Evolutionary conservation across 495 filamentous ascomycete species (phyloP).

Genomic region (Hyaloscypha finlandica): DNA sequence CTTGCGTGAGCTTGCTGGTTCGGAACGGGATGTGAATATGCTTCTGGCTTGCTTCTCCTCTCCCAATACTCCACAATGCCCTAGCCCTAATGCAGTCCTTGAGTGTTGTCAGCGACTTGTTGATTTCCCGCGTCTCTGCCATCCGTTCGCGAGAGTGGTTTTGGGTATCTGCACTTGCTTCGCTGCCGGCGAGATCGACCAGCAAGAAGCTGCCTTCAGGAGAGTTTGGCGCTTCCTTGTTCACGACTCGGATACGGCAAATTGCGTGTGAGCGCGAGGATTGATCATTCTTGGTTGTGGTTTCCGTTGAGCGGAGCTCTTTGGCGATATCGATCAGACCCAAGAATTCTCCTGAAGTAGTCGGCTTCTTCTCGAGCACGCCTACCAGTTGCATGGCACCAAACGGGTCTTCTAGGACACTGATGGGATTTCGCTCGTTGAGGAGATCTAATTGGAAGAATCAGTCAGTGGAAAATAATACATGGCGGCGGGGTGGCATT

Average conservation of each 20-base stretch:
- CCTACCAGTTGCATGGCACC: slow-evolving; percentile 37
- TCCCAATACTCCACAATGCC: slow-evolving; percentile 7
- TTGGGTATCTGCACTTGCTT: slow-evolving; percentile 36
- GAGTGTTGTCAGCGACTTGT: slow-evolving; percentile 34
- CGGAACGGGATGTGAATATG: slow-evolving; percentile 32
- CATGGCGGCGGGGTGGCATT: neutral
- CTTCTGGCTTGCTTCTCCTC: neutral
- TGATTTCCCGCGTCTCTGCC: slow-evolving; percentile 38
- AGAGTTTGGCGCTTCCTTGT: slow-evolving; percentile 21
- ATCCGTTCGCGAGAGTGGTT: slow-evolving; percentile 33
- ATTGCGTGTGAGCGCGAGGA: slow-evolving; percentile 37
- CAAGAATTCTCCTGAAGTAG: slow-evolving; percentile 25
- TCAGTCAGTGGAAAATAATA: neutral
- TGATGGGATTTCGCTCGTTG: slow-evolving; percentile 29
- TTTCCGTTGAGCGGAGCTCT: slow-evolving; percentile 27
- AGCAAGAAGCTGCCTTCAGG: slow-evolving; percentile 45
- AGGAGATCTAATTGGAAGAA: slow-evolving; percentile 31
- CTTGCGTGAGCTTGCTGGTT: slow-evolving; percentile 36
- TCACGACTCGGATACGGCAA: slow-evolving; percentile 45
- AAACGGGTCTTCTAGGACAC: slow-evolving; percentile 38
- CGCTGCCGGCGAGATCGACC: slow-evolving; percentile 49
- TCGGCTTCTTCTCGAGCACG: slow-evolving; percentile 21
- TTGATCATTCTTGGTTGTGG: slow-evolving; percentile 35
- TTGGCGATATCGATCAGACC: slow-evolving; percentile 27
- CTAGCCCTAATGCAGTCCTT: slow-evolving; percentile 40